These are phyloP conservation scores for Xylariaceae sp. DNA, from an alignment of 2,329 filamentous ascomycete genomes.

Conservation along the genomic window DNA sequence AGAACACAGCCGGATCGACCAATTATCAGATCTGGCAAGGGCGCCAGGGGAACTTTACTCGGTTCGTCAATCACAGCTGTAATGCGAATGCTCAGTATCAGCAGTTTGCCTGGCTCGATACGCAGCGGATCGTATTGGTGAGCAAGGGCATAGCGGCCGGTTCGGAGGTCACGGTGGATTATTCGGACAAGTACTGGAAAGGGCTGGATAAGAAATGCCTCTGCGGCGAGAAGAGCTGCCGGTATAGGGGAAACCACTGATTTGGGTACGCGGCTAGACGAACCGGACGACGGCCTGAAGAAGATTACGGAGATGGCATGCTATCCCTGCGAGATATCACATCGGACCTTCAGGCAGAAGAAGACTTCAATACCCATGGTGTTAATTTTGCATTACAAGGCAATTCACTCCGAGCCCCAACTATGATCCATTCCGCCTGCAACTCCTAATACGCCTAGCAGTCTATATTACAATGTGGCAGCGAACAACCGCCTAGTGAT, in stretches of 20 bases:
- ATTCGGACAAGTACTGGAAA: conserved; percentile 55
- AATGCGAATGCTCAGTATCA: conserved; percentile 55
- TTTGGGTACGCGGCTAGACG: no score
- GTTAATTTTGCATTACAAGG: no score
- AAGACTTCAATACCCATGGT: no score
- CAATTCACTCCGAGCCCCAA: no score
- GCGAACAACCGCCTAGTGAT: conserved; percentile 8
- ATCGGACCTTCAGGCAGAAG: no score
- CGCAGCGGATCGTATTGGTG: conserved; percentile 52
- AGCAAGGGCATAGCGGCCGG: conserved; percentile 51
- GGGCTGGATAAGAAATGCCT: conserved; percentile 52
- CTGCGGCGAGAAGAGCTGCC: conserved; percentile 50
- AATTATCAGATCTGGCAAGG: conserved; percentile 57
- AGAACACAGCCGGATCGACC: conserved; percentile 37
- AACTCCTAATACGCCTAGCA: conserved; percentile 7
- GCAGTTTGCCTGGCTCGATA: conserved; percentile 53
- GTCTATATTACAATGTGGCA: conserved; percentile 2
- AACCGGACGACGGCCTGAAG: no score
- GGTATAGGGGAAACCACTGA: conserved; percentile 34
- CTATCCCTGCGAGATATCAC: no score
- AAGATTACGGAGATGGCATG: no score
- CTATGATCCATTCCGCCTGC: neutral
- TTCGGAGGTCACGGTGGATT: conserved; percentile 54
- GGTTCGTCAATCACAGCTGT: conserved; percentile 58
- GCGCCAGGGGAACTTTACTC: conserved; percentile 51